phyloP scores from a whole-genome alignment of 202 grass and related monocot genomes.

The Digitaria exilis region DNA sequence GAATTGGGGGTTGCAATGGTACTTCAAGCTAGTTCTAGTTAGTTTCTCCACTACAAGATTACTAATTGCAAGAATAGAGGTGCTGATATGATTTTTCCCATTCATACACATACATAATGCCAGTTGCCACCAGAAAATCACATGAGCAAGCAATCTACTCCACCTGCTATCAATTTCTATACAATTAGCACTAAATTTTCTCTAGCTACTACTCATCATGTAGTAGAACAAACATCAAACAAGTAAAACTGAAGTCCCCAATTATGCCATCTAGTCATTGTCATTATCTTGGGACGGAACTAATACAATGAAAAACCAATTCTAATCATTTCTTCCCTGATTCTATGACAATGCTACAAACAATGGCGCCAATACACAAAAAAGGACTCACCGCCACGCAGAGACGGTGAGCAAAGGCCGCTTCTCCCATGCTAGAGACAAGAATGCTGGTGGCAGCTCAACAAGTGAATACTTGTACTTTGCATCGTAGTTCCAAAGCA shows the following conservation, averaged over 20 bases:
- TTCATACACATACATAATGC: not conserved
- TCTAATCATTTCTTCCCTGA: conserved; percentile 28
- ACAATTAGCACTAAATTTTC: conserved; percentile 44
- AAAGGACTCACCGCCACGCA: conserved; percentile 73
- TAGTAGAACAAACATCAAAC: conserved; percentile 17
- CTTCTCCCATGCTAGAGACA: conserved; percentile 83
- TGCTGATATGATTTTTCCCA: not conserved
- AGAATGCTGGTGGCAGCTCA: conserved; percentile 58
- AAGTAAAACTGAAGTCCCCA: conserved; percentile 34
- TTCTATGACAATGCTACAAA: conserved; percentile 27
- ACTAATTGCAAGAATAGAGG: not conserved
- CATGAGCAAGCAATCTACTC: conserved; percentile 29
- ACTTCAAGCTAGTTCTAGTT: not conserved
- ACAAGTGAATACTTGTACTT: conserved; percentile 82
- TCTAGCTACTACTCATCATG: conserved; percentile 21
- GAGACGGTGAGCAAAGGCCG: conserved; percentile 84
- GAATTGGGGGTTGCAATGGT: not conserved
- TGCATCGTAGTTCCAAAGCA: conserved; percentile 96
- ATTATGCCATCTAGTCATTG: conserved; percentile 53
- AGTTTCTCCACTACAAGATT: not conserved
- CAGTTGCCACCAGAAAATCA: conserved; percentile 10
- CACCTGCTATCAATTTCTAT: conserved; percentile 39
- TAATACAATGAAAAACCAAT: conserved; percentile 41
- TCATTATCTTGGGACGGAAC: conserved; percentile 34
- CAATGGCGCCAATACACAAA: not conserved